phyloP scores from a whole-genome alignment of 2,329 filamentous ascomycete genomes.

The Escovopsis sp. region DNA sequence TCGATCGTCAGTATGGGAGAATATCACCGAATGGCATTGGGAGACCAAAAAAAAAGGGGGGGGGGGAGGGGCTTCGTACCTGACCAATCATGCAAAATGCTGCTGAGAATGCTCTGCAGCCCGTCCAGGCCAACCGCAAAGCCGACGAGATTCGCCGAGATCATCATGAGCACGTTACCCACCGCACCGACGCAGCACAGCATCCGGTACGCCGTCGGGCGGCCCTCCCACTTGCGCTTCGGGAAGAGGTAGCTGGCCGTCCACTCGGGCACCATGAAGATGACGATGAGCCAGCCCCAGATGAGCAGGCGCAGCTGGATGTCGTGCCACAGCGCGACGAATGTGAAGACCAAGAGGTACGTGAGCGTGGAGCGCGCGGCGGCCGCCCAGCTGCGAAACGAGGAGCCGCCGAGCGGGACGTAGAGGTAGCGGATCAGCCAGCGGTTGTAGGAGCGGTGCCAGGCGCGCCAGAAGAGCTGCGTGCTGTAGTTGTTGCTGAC shows the following conservation, averaged over 20 bases:
- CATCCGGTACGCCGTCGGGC: constrained; percentile 61
- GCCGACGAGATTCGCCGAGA: constrained; percentile 84
- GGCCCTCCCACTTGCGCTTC: constrained; percentile 49
- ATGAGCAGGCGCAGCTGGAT: constrained; percentile 80
- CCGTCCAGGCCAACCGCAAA: constrained; percentile 91
- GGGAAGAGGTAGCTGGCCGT: constrained; percentile 61
- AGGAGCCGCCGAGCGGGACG: constrained; percentile 68
- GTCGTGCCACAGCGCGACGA: constrained; percentile 96
- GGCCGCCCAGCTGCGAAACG: constrained; percentile 29
- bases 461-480: constrained; percentile 84
- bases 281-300: constrained; percentile 92
- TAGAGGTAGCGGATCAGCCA: constrained; percentile 94
- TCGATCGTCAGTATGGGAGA: not conserved
- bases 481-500: constrained; percentile 90
- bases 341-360: constrained; percentile 79
- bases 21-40: too few species aligned
- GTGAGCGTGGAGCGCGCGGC: constrained; percentile 52
- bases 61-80: too few species aligned
- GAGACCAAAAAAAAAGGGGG: too few species aligned
- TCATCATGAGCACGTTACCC: constrained; percentile 84
- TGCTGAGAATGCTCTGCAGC: constrained; percentile 56
- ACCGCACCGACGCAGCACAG: constrained; percentile 71
- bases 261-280: constrained; percentile 88
- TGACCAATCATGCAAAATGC: constrained; percentile 62
- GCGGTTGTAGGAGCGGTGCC: constrained; percentile 91